phyloP scores from a whole-genome alignment of 2,329 filamentous ascomycete species.

The Arthrobotrys iridis region DNA sequence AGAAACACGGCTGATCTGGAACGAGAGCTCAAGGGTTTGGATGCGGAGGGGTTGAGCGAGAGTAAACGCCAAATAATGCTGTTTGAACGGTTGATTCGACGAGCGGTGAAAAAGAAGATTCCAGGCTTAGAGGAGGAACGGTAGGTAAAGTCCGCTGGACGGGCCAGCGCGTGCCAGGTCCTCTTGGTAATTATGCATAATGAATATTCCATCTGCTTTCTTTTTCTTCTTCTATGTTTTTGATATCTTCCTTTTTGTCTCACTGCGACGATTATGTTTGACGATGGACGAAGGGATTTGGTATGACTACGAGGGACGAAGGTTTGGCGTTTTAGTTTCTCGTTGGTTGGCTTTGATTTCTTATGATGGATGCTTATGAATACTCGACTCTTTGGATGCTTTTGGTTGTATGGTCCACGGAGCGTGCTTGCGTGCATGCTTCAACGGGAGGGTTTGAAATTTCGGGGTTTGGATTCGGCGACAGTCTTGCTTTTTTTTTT shows the following conservation, averaged over 20 bases:
- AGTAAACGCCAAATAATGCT: conserved; percentile 51
- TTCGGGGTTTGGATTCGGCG: too few species aligned
- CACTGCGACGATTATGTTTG: conserved; percentile 1
- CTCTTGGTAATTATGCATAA: too few species aligned
- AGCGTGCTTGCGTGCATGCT: background rate
- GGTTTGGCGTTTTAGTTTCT: background rate
- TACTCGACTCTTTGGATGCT: background rate
- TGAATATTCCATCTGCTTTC: background rate
- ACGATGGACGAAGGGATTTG: conserved; percentile 1
- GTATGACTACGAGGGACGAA: background rate
- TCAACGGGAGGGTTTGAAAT: too few species aligned
- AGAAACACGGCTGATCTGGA: conserved; percentile 46
- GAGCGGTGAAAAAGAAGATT: conserved; percentile 42
- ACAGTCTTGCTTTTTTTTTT: too few species aligned
- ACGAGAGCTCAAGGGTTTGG: conserved; percentile 36
- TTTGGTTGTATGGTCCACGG: background rate
- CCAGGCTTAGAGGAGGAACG: background rate
- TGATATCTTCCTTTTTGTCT: background rate
- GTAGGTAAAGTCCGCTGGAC: conserved; percentile 1
- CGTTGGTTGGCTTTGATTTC: background rate
- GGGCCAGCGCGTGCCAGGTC: too few species aligned
- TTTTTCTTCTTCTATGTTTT: background rate
- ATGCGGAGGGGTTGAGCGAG: conserved; percentile 43
- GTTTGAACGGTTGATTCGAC: conserved; percentile 46
- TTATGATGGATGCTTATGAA: background rate